A percentile compares a stretch with the other conserved stretches of the same genome.
These are phyloP conservation scores for Lentinula novae-zelandiae DNA, from an alignment of 1,284 basidiomycete species.

Conservation along the genomic window DNA sequence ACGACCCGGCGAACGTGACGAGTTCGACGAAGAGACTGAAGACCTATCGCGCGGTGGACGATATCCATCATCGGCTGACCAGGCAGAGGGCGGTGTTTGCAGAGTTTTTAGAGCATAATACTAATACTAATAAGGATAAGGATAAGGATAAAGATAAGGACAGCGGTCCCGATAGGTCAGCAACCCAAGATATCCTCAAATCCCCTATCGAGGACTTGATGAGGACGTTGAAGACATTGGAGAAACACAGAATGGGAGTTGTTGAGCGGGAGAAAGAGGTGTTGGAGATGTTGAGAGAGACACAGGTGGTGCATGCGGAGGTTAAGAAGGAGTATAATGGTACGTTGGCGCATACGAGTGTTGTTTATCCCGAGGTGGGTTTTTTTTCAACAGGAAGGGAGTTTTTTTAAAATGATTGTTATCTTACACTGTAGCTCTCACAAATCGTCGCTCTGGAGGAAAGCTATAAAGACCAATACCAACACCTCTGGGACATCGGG, in stretches of 20 bases:
- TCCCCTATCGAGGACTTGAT: conserved; percentile 47
- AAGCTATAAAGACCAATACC: conserved; percentile 70
- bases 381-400: too few species aligned
- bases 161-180: conserved; percentile 8
- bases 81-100: conserved; percentile 55
- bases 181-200: conserved; percentile 45
- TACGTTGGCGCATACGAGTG: conserved; percentile 66
- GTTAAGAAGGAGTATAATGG: conserved; percentile 66
- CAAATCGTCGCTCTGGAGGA: conserved; percentile 66
- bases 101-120: conserved; percentile 37
- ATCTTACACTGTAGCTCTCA: conserved; percentile 38
- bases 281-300: conserved; percentile 40
- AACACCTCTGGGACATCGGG: conserved; percentile 72
- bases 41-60: conserved; percentile 70
- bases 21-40: conserved; percentile 50
- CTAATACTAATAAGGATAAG: conserved; percentile 11
- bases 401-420: too few species aligned
- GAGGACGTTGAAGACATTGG: conserved; percentile 44
- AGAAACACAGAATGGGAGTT: conserved; percentile 37
- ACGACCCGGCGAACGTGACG: conserved; percentile 71
- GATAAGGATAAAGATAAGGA: conserved; percentile 13
- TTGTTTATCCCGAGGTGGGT: conserved; percentile 69
- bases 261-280: conserved; percentile 44
- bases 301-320: conserved; percentile 48
- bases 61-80: conserved; percentile 57